Evolutionary conservation across 768 basidiomycete genomes (phyloP).

Genomic region (Hebeloma cylindrosporum): DNA sequence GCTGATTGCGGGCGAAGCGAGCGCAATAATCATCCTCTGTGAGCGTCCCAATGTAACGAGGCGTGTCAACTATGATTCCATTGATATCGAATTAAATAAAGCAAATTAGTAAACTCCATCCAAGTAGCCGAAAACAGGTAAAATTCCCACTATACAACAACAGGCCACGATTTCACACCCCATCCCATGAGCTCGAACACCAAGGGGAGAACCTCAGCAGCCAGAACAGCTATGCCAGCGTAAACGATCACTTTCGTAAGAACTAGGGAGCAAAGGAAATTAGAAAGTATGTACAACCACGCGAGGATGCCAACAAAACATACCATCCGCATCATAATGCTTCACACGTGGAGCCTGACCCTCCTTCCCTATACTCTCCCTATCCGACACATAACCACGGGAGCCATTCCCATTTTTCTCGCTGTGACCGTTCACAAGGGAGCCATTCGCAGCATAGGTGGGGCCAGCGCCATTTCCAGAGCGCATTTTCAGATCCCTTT

Average conservation of each 20-base stretch:
- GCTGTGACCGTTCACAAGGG: conserved; percentile 18
- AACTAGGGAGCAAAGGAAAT: conserved; percentile 42
- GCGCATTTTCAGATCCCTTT: conserved; percentile 56
- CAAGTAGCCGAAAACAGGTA: too few species aligned
- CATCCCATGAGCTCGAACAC: conserved; percentile 68
- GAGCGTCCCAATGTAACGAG: too few species aligned
- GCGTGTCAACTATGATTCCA: too few species aligned
- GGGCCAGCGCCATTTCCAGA: conserved; percentile 25
- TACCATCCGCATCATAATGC: conserved; percentile 87
- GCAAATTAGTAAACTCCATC: too few species aligned
- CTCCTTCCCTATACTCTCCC: conserved; percentile 35
- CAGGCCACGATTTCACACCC: conserved; percentile 52
- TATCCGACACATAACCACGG: conserved; percentile 25
- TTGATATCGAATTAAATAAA: too few species aligned
- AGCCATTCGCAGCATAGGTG: conserved; percentile 4
- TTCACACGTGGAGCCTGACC: conserved; percentile 40
- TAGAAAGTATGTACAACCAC: conserved; percentile 5
- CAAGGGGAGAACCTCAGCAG: conserved; percentile 60
- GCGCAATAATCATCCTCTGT: too few species aligned
- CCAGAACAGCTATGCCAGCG: conserved; percentile 76
- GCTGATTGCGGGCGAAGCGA: too few species aligned
- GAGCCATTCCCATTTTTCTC: conserved; percentile 23
- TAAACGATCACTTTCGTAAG: conserved; percentile 91
- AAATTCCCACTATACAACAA: too few species aligned
- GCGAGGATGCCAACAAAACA: conserved; percentile 23